Percentiles rank a stretch among this genome's conserved stretches.
Conservation (phyloP, 495 filamentous ascomycete species). For the Penicillium cataractarum region DNA sequence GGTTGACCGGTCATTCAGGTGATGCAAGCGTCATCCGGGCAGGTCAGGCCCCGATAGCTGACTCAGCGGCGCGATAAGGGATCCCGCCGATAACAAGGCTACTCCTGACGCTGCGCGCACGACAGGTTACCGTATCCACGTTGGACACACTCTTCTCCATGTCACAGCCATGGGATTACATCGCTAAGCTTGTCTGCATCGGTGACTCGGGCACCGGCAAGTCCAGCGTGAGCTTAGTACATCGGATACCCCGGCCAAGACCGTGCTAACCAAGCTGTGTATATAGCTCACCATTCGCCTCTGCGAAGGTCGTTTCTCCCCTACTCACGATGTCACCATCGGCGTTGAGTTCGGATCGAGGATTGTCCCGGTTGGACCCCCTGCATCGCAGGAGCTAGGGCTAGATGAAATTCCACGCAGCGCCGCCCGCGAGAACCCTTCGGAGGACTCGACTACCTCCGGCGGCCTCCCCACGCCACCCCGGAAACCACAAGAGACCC, state of each 20-base stretch:
- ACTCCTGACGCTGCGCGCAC: constrained; percentile 6
- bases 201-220: constrained; percentile 95
- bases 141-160: constrained; percentile 51
- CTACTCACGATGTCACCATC: constrained; percentile 95
- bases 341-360: constrained; percentile 96
- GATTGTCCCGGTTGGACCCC: constrained; percentile 89
- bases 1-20: constrained; percentile 23
- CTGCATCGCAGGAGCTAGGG: constrained; percentile 52
- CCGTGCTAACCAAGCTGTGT: constrained; percentile 11
- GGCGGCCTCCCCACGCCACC: constrained; percentile 43
- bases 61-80: constrained; percentile 36
- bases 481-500: constrained; percentile 34
- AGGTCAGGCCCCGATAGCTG: constrained; percentile 46
- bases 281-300: constrained; percentile 84
- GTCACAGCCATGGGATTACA: constrained; percentile 92
- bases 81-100: constrained; percentile 17
- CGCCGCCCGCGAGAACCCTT: constrained; percentile 9
- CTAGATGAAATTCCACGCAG: constrained; percentile 27
- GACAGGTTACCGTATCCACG: constrained; percentile 4
- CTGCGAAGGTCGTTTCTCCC: constrained; percentile 93
- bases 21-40: constrained; percentile 46
- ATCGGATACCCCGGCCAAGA: background rate
- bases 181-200: constrained; percentile 96
- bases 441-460: constrained; percentile 27
- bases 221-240: constrained; percentile 59